phyloP scores from a whole-genome alignment of 139 green algal genomes.

The Gonium pectorale region DNA sequence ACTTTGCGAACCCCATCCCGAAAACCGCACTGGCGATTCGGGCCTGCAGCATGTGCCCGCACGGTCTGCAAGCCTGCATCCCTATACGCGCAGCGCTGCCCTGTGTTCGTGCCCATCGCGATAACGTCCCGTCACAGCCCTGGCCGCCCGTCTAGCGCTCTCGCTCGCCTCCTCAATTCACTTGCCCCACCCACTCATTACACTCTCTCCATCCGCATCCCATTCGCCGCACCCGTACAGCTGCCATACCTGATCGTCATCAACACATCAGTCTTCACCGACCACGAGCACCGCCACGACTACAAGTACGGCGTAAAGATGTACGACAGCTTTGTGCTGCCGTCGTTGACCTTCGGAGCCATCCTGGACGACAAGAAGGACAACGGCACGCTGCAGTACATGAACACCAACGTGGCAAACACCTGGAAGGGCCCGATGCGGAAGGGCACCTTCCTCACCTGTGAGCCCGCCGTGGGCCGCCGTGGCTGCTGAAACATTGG shows the following conservation, averaged over 20 bases:
- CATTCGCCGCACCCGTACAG: background rate
- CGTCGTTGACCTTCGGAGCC: conserved; percentile 51
- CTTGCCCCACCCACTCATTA: too few relatives aligned
- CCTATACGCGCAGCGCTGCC: too few relatives aligned
- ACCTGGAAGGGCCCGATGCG: conserved; percentile 29
- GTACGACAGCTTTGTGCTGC: conserved; percentile 25
- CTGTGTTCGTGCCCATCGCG: too few relatives aligned
- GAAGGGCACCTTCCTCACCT: conserved; percentile 48
- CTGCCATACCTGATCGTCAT: conserved; percentile 44
- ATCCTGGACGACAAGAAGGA: conserved; percentile 56
- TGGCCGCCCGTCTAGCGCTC: too few relatives aligned
- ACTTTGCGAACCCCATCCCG: too few relatives aligned
- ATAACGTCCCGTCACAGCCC: too few relatives aligned
- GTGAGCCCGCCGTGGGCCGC: conserved; percentile 41
- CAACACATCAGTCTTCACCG: conserved; percentile 57
- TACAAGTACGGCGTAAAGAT: conserved; percentile 8
- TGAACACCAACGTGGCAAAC: conserved; percentile 51
- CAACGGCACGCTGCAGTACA: conserved; percentile 47
- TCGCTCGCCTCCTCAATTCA: too few relatives aligned
- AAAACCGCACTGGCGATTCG: too few relatives aligned
- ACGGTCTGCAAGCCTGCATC: too few relatives aligned
- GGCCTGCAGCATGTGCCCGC: too few relatives aligned
- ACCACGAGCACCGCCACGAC: conserved; percentile 2
- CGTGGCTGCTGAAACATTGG: too few relatives aligned
- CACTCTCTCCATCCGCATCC: too few relatives aligned